A percentile compares a stretch with the other conserved stretches of the same genome.
phyloP scores from a whole-genome alignment of 2,329 filamentous ascomycete genomes.

The Cordyceps pruinosa region DNA sequence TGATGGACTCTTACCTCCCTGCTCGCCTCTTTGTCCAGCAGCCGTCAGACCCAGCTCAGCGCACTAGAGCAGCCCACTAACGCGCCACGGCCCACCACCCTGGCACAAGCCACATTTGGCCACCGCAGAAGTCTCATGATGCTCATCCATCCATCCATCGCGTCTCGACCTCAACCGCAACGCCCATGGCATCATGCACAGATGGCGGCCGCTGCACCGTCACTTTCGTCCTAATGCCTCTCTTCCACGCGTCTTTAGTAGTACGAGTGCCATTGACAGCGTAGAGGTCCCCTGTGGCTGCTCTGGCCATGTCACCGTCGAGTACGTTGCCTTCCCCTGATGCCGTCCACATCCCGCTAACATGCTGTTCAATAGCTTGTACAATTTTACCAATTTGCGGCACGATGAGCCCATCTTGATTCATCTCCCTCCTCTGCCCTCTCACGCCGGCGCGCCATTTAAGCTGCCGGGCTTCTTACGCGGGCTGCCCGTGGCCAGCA shows the following conservation, averaged over 20 bases:
- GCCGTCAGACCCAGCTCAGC: no score
- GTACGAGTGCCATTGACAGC: constrained; percentile 26
- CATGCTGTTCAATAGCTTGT: constrained; percentile 34
- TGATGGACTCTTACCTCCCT: no score
- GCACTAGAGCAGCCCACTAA: background rate
- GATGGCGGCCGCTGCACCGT: constrained; percentile 10
- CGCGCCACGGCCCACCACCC: background rate
- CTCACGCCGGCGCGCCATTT: constrained; percentile 19
- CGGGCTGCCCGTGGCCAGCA: constrained; percentile 41
- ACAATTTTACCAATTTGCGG: constrained; percentile 35
- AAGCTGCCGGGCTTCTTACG: constrained; percentile 36
- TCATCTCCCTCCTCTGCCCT: constrained; percentile 46
- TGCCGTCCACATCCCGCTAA: background rate
- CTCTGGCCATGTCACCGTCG: constrained; percentile 42
- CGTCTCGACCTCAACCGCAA: background rate
- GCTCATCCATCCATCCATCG: background rate
- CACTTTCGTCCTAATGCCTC: constrained; percentile 12
- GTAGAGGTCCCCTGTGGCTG: constrained; percentile 42
- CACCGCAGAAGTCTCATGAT: constrained; percentile 1
- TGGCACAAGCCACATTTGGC: background rate
- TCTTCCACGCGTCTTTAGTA: constrained; percentile 20
- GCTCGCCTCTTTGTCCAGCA: no score
- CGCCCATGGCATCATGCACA: constrained; percentile 5
- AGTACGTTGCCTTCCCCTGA: constrained; percentile 33
- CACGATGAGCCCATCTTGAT: constrained; percentile 42